phyloP scores from a whole-genome alignment of 768 basidiomycete genomes.

The Porphyrellus cyaneotinctus region DNA sequence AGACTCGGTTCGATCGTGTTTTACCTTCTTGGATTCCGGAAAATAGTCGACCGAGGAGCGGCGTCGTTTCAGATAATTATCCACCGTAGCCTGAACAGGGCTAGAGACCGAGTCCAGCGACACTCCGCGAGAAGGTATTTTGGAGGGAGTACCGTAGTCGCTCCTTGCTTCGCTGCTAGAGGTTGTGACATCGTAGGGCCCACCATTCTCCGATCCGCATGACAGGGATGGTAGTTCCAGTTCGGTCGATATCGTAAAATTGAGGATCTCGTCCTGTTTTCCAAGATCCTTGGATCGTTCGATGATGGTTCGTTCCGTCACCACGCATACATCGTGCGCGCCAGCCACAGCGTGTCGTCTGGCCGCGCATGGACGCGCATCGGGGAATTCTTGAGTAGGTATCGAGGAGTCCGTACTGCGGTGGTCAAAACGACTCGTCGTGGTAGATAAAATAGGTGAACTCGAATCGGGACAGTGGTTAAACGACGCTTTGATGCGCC shows the following conservation, averaged over 20 bases:
- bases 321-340: constrained; percentile 9
- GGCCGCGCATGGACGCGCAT: neutral
- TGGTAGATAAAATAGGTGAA: neutral
- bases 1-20: constrained; percentile 6
- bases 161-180: neutral
- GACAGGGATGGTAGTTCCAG: neutral
- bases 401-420: neutral
- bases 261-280: neutral
- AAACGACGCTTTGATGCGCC: neutral
- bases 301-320: neutral
- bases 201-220: neutral
- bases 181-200: neutral
- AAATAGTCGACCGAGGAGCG: constrained; percentile 1
- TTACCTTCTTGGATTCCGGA: constrained; percentile 17
- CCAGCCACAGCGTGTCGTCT: neutral
- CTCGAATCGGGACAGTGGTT: neutral
- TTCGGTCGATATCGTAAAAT: neutral
- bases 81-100: neutral
- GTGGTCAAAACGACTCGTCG: neutral
- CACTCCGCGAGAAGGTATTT: neutral
- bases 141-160: neutral
- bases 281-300: neutral
- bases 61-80: constrained; percentile 12
- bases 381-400: neutral
- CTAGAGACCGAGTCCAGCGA: neutral